Base-by-base conservation (phyloP, 2,329 filamentous ascomycete species). In the Colletotrichum falcatum region DNA sequence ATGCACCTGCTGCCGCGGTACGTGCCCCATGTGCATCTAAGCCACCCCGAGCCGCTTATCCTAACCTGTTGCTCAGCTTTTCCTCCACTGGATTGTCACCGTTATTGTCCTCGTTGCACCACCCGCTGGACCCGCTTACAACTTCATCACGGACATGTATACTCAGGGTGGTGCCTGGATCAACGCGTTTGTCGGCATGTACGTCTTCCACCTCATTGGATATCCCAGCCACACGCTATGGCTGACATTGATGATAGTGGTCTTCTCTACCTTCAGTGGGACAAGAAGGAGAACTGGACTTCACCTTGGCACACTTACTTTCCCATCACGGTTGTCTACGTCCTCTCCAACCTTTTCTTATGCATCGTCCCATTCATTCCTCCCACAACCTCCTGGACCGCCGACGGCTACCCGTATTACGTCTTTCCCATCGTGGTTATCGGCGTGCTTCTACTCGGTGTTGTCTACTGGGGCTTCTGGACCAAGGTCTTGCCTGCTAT, bases 81-180 rank as follows among this genome's bases (percentile, higher is more conserved):
- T 92, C 74, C 83, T 92, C 26, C 90, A 92, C 77, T 92, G 89
- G 86, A 75, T 90, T 20, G 84, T 92, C 3, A 91, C 89, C 0
- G 83, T 91, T 67, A 85, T 93, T 54, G 85, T 92, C 16, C 85
- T 93, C 39, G 78, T 92, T 4, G 90, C 89, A 0, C 90, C 90
- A 1, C 91, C 91, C 0, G 87, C 90, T 0, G 91, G 90, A 0
- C 86, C 90, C 20, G 90, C 90, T 0, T 92, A 92, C 78, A 91
- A 90, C 78, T 93, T 93, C 75, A 85, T 90, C 49, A 83, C 88
- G 60, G 87, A 89, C 72, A 77, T 90, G 56, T 86, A 83, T 23
- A 49, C 59, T 11, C 18, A 18, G 66, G 86, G 87, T 0, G 84
- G 84, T 0, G 81, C 86, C 0, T 88, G 85, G 84, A 86, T 88